Evolutionary conservation across 306 rosid species (phyloP), one percentile per base, ranked within the genome.

Genomic region (Vigna nakashimae): DNA sequence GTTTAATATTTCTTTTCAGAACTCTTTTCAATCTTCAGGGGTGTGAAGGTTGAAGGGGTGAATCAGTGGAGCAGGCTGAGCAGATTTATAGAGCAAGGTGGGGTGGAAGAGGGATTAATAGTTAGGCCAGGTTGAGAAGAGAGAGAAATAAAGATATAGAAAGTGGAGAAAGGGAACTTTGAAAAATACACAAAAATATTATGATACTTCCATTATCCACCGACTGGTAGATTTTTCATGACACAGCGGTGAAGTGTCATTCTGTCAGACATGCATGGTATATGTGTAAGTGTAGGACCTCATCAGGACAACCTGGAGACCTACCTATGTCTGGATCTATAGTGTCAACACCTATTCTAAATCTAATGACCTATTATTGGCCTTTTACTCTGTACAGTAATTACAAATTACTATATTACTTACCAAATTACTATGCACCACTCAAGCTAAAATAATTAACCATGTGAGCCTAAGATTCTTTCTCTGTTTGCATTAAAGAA

Each of bases 61-160:
- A 55, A 74, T 18, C 73, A 88, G 76, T 76, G 86, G 65, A 75
- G 88, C 80, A 77, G 82, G 73, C 79, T 69, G 45, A 60, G 40
- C 87, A 87, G 86, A 88, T 93, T 87, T 90, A 93, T 91, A 89
- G 88, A 72, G 28, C 26, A 65, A 28, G 71, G 45, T 30, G 30
- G 14, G 15, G 16, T 53, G 45, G 22, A 5, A 32, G 11, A 40
- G 77, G 5, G 64, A 59, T 74, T 69, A 30, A 70, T 58, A 40
- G 76, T 24, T 34, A 69, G 65, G 71, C 42, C 30, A 62, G 63
- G 75, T 80, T 60, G 74, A 53, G 2, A 42, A 11, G 45, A 75
- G 50, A 63, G 68, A 60, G 32, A 30, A 8, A 30, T 14, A 58
- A 64, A 58, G 11, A 5, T 10, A 42, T 11, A 26, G 50, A 49